These are phyloP conservation scores for Dichotomopilus funicola DNA, from an alignment of 2,329 filamentous ascomycete genomes.

Conservation along the genomic window DNA sequence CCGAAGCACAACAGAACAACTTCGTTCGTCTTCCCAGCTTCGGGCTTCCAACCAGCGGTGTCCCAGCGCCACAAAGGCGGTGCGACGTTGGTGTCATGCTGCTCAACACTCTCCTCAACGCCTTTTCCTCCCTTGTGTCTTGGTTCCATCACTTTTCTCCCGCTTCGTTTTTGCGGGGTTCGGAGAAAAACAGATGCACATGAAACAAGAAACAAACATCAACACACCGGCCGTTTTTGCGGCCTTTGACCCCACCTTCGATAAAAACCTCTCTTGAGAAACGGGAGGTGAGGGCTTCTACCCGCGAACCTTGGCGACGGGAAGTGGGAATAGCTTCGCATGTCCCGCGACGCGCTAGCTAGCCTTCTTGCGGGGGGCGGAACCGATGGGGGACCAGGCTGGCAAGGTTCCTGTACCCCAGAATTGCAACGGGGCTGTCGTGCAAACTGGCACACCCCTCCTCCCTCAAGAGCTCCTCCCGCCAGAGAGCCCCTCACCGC, in stretches of 20 bases:
- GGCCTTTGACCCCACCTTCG: neutral
- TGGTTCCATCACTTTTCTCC: no score
- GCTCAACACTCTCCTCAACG: no score
- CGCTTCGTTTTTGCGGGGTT: no score
- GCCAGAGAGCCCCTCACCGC: conserved; percentile 18
- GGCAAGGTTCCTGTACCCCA: conserved; percentile 1
- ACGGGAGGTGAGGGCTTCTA: neutral
- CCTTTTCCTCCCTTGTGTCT: no score
- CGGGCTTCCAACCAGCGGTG: conserved; percentile 8
- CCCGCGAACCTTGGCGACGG: conserved; percentile 7
- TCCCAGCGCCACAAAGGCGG: no score
- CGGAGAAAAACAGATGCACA: no score
- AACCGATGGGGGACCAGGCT: neutral
- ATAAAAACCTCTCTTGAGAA: neutral
- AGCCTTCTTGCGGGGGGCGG: no score
- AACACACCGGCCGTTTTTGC: no score
- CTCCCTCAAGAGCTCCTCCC: neutral
- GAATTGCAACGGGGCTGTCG: conserved; percentile 4
- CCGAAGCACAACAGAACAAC: conserved; percentile 12
- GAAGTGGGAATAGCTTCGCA: conserved; percentile 21
- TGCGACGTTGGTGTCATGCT: no score
- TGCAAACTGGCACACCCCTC: neutral
- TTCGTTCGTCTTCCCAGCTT: conserved; percentile 18
- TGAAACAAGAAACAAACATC: no score
- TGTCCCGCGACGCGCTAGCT: conserved; percentile 1